A percentile compares a stretch with the other conserved stretches of the same genome.
Evolutionary conservation across 2,329 filamentous ascomycete species (phyloP).

Genomic region (Penicillium sp.): DNA sequence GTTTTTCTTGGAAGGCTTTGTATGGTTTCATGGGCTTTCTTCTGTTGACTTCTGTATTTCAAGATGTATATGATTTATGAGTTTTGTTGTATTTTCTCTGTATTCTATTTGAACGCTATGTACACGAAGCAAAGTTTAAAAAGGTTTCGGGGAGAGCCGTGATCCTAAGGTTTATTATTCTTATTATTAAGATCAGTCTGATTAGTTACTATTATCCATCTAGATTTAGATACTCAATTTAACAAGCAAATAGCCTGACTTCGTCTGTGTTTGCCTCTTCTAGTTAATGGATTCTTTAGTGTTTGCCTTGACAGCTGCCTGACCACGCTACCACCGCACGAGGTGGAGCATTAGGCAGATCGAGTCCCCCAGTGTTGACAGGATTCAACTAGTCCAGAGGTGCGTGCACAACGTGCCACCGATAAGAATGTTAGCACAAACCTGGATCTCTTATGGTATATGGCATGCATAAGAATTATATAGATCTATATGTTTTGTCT

Average conservation of each 20-base stretch:
- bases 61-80: constrained; percentile 8
- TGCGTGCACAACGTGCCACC: neutral
- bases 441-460: neutral
- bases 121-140: neutral
- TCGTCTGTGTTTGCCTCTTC: neutral
- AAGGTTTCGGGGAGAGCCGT: too few species aligned
- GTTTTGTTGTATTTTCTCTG: neutral
- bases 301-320: constrained; percentile 5
- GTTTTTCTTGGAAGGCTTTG: neutral
- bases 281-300: neutral
- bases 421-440: too few species aligned
- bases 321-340: neutral
- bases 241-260: neutral
- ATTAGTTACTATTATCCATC: neutral
- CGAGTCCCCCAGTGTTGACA: neutral
- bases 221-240: neutral
- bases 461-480: neutral
- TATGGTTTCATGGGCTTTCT: neutral
- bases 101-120: neutral
- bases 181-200: neutral
- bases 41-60: neutral
- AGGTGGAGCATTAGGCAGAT: neutral
- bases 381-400: neutral
- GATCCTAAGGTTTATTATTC: neutral
- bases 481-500: neutral